These are phyloP conservation scores for Hypoxylon rubiginosum DNA, from an alignment of 2,329 filamentous ascomycete species.

Conservation along the genomic window DNA sequence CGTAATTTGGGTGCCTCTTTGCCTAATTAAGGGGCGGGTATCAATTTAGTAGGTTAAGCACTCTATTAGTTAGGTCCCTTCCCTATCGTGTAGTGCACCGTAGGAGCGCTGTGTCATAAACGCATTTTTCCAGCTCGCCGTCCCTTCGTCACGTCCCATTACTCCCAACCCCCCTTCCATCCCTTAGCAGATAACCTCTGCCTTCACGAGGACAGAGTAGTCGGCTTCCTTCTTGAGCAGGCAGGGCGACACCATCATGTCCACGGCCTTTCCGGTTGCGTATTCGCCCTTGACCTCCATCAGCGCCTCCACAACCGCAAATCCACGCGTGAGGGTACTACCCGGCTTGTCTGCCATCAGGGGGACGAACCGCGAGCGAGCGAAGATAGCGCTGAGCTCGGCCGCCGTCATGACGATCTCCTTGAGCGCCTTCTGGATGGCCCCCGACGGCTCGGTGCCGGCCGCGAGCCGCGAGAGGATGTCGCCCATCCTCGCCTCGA, in stretches of 20 bases:
- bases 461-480: constrained; percentile 39
- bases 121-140: constrained; percentile 8
- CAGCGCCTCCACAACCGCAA: constrained; percentile 33
- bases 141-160: not conserved
- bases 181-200: constrained; percentile 48
- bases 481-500: constrained; percentile 39
- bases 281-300: constrained; percentile 45
- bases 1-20: not conserved
- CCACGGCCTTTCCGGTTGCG: constrained; percentile 38
- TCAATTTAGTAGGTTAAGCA: constrained; percentile 3
- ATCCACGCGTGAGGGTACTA: constrained; percentile 45
- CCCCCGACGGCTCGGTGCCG: constrained; percentile 14
- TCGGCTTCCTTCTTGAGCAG: constrained; percentile 46
- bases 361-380: constrained; percentile 37
- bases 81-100: not conserved
- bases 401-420: constrained; percentile 43
- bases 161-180: not conserved
- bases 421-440: constrained; percentile 29
- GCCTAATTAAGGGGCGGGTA: constrained; percentile 19
- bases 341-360: constrained; percentile 48
- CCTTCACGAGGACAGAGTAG: constrained; percentile 48
- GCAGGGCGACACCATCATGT: constrained; percentile 50
- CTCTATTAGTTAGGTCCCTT: not conserved
- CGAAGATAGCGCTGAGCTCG: constrained; percentile 43
- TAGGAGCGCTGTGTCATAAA: constrained; percentile 4